phyloP scores from a whole-genome alignment of 2,329 filamentous ascomycete genomes.

The Botrytis medusae region DNA sequence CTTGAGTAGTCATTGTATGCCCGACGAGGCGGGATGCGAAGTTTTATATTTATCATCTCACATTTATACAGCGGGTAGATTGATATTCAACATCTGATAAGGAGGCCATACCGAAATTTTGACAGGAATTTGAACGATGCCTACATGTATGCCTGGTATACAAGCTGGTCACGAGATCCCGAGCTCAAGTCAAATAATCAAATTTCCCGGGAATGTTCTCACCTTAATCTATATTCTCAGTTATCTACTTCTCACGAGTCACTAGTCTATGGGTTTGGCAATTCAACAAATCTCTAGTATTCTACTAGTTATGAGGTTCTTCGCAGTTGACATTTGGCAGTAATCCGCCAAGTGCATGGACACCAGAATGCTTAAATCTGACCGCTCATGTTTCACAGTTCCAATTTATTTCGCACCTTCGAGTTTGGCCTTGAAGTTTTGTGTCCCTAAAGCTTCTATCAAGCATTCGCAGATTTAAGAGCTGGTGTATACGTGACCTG shows the following conservation, averaged over 20 bases:
- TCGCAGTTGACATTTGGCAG: background rate
- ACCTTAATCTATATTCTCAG: background rate
- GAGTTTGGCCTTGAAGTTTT: background rate
- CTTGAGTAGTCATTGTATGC: background rate
- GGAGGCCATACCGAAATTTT: background rate
- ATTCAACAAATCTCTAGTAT: background rate
- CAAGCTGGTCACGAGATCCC: background rate
- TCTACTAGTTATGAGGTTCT: background rate
- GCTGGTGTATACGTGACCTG: background rate
- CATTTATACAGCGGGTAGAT: accelerated
- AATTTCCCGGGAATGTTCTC: background rate
- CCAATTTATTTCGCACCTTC: background rate
- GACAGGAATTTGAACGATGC: background rate
- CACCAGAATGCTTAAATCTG: background rate
- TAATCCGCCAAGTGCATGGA: accelerated
- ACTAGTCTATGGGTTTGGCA: background rate
- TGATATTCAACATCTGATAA: background rate
- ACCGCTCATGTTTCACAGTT: background rate
- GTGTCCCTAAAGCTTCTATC: background rate
- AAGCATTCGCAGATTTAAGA: background rate
- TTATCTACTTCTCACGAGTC: background rate
- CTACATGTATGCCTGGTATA: background rate
- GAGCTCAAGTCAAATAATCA: background rate
- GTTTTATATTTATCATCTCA: background rate
- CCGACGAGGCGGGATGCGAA: background rate